Base-by-base conservation (phyloP, 2,329 filamentous ascomycete species). In the Calonectria naviculata region DNA sequence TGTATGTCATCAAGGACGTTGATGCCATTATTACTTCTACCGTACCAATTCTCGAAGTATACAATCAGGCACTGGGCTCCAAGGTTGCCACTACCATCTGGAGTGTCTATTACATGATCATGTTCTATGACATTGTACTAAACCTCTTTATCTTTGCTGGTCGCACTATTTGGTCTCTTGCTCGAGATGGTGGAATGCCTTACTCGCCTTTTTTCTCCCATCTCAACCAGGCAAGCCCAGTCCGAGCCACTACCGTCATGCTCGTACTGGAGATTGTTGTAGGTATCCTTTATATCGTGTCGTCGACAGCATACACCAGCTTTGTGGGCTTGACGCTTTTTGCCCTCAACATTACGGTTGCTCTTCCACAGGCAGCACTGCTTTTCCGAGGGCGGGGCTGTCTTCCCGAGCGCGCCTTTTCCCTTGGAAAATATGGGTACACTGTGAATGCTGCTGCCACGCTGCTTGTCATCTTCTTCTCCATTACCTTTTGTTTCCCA, bases 61-160 rank as follows among this genome's bases (percentile, higher is more conserved):
- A 78, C 38, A 77, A 72, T 26, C 77, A 78, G 29, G 71, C 77
- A 1, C 49, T 78, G 2, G 75, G 76, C 38, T 76, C 75, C 6
- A 66, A 67, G 2, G 75, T 77, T n/a, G 77, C 75, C 1, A 78
- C 76, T 0, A 78, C 77, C 0, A 76, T 78, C 29, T 78, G 74
- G 73, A 70, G 70, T 0, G 70, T 78, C 2, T 78, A 77, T 44
- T 78, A 78, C 29, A 78, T 78, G 9, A n/a, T 78, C 24, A 73
- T 78, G 72, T 78, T 78, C 49, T 78, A 78, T 68, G 76, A 78
- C 13, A 78, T 78, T 28, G 75, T 78, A 1, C 47, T 78, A 24
- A 78, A 78, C 15, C 47, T 78, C 0, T 78, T 78, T 44, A 77
- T 78, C 15, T 78, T 78, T 41, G 73, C 73, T 2, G 77, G 77